Conservation (phyloP, 495 filamentous ascomycete genomes). For the Cairneyella variabilis region DNA sequence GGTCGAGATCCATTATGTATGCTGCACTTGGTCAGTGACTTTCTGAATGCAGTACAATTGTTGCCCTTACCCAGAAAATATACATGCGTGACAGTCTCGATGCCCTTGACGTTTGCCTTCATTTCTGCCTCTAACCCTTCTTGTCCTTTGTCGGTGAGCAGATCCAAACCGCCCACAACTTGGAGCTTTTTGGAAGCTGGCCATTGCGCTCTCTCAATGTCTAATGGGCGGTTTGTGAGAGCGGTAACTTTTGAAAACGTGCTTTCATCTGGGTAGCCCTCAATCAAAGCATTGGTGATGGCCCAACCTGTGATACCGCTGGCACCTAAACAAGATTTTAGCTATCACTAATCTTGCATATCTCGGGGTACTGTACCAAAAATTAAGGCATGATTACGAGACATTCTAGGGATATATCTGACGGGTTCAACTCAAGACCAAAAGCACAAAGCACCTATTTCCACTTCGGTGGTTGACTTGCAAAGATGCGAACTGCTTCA, state of each 20-base stretch:
- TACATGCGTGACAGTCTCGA: slow-evolving; percentile 40
- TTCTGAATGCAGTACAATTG: neutral
- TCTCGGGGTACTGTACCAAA: slow-evolving; percentile 12
- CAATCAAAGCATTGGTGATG: slow-evolving; percentile 39
- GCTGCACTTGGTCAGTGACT: slow-evolving; percentile 7
- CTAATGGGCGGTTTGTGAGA: slow-evolving; percentile 39
- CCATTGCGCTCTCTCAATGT: slow-evolving; percentile 35
- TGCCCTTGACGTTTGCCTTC: slow-evolving; percentile 31
- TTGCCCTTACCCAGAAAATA: slow-evolving; percentile 36
- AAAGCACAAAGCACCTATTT: too few species aligned
- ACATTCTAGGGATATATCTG: neutral
- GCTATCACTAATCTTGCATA: neutral
- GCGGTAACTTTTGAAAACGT: slow-evolving; percentile 41
- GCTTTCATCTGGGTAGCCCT: slow-evolving; percentile 36
- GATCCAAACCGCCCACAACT: slow-evolving; percentile 38
- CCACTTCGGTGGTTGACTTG: too few species aligned
- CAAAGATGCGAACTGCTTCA: too few species aligned
- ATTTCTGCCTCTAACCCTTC: slow-evolving; percentile 32
- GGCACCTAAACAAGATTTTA: slow-evolving; percentile 12
- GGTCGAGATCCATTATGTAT: slow-evolving; percentile 29
- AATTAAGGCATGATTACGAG: slow-evolving; percentile 9
- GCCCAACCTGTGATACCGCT: slow-evolving; percentile 46
- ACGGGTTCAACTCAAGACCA: too few species aligned
- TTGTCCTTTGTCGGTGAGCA: slow-evolving; percentile 32
- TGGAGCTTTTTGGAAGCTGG: slow-evolving; percentile 38